A percentile compares a stretch with the other conserved stretches of the same genome.
Conservation (phyloP, 768 basidiomycete genomes). For the Serendipita sp. region DNA sequence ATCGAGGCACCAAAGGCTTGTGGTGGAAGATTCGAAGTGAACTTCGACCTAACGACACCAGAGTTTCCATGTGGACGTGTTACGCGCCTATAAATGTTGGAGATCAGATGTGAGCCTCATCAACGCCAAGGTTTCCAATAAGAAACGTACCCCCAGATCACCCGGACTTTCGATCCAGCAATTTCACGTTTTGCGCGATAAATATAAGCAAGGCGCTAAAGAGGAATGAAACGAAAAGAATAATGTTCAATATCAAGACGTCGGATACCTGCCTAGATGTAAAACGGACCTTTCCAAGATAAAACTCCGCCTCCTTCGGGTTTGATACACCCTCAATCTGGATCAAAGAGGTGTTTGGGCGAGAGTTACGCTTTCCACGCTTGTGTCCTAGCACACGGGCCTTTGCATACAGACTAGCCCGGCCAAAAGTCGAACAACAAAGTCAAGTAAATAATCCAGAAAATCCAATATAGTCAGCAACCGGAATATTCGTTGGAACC, state of each 20-base stretch:
- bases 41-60: conserved; percentile 95
- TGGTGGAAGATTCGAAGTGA: conserved; percentile 87
- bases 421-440: not conserved
- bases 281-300: conserved; percentile 83
- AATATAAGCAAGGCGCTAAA: conserved; percentile 87
- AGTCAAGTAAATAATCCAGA: not conserved
- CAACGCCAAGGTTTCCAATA: not conserved
- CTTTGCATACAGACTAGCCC: conserved; percentile 75
- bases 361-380: conserved; percentile 91
- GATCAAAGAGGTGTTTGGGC: conserved; percentile 89
- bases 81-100: conserved; percentile 42
- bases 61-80: conserved; percentile 88
- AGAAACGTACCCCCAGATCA: conserved; percentile 84
- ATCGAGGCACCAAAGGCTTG: conserved; percentile 85
- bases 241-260: not conserved
- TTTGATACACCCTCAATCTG: conserved; percentile 93
- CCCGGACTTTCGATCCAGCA: conserved; percentile 86
- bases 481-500: not conserved
- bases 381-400: conserved; percentile 97
- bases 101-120: not conserved
- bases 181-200: conserved; percentile 94
- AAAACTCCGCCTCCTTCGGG: conserved; percentile 92
- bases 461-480: not conserved
- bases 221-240: conserved; percentile 5
- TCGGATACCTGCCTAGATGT: not conserved